A percentile compares a stretch with the other conserved stretches of the same genome.
phyloP scores from a whole-genome alignment of 306 rosid species.

The Begonia masoniana region DNA sequence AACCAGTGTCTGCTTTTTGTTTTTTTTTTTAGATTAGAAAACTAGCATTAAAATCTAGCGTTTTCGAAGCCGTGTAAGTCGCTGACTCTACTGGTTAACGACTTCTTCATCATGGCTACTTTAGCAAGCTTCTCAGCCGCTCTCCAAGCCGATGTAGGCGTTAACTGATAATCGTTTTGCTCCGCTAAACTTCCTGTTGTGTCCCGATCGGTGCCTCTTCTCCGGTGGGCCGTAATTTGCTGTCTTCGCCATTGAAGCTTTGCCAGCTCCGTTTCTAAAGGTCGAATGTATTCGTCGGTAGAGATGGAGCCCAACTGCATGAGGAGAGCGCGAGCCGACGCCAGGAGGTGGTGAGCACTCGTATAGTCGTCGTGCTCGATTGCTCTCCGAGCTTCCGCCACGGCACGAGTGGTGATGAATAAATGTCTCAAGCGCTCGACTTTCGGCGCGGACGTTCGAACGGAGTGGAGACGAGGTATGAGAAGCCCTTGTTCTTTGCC shows the following conservation, averaged over 20 bases:
- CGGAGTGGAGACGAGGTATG: slow-evolving; percentile 21
- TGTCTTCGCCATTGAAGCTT: slow-evolving; percentile 49
- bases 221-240: slow-evolving; percentile 21
- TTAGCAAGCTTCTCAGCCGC: slow-evolving; percentile 78
- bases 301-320: slow-evolving; percentile 23
- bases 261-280: slow-evolving; percentile 50
- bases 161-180: slow-evolving; percentile 58
- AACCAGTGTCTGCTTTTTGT: no score
- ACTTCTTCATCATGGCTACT: slow-evolving; percentile 53
- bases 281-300: slow-evolving; percentile 26
- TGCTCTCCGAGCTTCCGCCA: slow-evolving; percentile 44
- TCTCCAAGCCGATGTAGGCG: slow-evolving; percentile 72
- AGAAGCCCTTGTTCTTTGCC: slow-evolving; percentile 37
- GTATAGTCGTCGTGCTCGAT: slow-evolving; percentile 29
- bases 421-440: slow-evolving; percentile 34
- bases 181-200: slow-evolving; percentile 16
- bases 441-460: slow-evolving; percentile 10
- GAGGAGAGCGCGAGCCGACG: slow-evolving; percentile 45
- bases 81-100: slow-evolving; percentile 45
- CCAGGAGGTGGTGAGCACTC: slow-evolving; percentile 46
- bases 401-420: slow-evolving; percentile 46
- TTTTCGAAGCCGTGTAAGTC: slow-evolving; percentile 77
- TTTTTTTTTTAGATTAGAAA: neutral
- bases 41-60: slow-evolving; percentile 39
- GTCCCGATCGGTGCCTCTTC: slow-evolving; percentile 18